phyloP scores from a whole-genome alignment of 805 yeast genomes.

The Kodamaea neixiangensis region DNA sequence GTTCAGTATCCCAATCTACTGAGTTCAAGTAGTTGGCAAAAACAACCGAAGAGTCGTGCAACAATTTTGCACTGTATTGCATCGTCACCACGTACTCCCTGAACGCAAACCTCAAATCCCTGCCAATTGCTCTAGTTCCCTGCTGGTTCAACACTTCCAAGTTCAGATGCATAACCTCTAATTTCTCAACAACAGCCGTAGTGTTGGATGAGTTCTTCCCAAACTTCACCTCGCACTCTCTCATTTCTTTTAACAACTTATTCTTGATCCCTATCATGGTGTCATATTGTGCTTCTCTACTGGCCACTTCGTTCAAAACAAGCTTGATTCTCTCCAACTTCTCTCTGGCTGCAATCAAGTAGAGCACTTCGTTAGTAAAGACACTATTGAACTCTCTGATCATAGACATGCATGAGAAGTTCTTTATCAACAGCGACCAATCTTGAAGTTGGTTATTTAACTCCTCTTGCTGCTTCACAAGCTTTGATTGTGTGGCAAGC shows the following conservation, averaged over 20 bases:
- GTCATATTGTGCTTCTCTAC: conserved; percentile 50
- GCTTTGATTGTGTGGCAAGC: neutral
- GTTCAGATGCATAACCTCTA: conserved; percentile 53
- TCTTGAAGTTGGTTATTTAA: conserved; percentile 40
- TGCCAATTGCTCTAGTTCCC: conserved; percentile 46
- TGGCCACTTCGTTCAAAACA: conserved; percentile 47
- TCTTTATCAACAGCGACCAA: conserved; percentile 45
- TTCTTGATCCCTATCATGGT: conserved; percentile 39
- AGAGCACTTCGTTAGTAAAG: conserved; percentile 37
- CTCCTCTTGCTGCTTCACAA: conserved; percentile 34
- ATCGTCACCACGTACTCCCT: conserved; percentile 43
- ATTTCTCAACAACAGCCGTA: conserved; percentile 46
- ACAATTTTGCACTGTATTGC: conserved; percentile 27
- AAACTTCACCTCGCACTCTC: conserved; percentile 42
- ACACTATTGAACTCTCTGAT: conserved; percentile 43
- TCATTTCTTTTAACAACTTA: conserved; percentile 38
- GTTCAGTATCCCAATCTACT: conserved; percentile 11
- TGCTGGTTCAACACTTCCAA: conserved; percentile 57
- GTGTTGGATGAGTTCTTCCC: conserved; percentile 49
- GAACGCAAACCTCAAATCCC: conserved; percentile 46
- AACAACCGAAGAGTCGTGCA: conserved; percentile 5
- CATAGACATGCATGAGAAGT: conserved; percentile 39
- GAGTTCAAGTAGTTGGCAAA: conserved; percentile 4
- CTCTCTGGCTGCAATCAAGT: conserved; percentile 38
- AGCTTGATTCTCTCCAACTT: conserved; percentile 45